Conservation (phyloP, 768 basidiomycete genomes). For the Boletus sp. region DNA sequence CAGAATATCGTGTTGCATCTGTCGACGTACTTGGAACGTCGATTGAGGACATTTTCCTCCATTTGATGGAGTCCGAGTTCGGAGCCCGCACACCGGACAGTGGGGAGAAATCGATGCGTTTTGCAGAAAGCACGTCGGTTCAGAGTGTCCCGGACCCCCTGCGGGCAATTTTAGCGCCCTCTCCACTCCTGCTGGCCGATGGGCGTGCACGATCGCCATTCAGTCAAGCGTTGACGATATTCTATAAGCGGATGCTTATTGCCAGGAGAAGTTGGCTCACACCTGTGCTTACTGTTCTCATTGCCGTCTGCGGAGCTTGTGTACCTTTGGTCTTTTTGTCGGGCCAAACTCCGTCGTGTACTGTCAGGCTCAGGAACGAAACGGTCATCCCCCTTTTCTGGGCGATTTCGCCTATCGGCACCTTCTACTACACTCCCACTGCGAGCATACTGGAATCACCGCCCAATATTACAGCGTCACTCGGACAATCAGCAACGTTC, state of each 20-base stretch:
- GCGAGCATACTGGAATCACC: constrained; percentile 51
- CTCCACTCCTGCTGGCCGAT: constrained; percentile 34
- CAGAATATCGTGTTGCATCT: constrained; percentile 40
- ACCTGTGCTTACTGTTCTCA: constrained; percentile 49
- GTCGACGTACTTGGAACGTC: constrained; percentile 73
- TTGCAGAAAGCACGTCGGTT: not conserved
- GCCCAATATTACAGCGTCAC: constrained; percentile 44
- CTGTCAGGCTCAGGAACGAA: constrained; percentile 35
- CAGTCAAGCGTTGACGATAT: constrained; percentile 68
- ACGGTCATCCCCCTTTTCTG: constrained; percentile 52
- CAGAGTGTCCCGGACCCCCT: not conserved
- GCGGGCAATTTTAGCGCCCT: not conserved
- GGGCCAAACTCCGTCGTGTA: constrained; percentile 52
- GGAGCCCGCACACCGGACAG: constrained; percentile 25
- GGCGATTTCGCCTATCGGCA: constrained; percentile 43
- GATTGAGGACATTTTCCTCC: constrained; percentile 81
- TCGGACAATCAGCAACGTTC: constrained; percentile 41
- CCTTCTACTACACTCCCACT: constrained; percentile 29
- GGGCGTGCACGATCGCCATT: constrained; percentile 57
- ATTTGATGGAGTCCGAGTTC: constrained; percentile 52
- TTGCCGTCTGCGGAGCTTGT: constrained; percentile 62
- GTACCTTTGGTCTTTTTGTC: constrained; percentile 67
- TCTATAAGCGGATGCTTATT: constrained; percentile 67
- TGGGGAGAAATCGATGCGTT: constrained; percentile 18
- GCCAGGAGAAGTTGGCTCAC: constrained; percentile 68